A percentile compares a stretch with the other conserved stretches of the same genome.
phyloP scores from a whole-genome alignment of 164 flowering plant genomes.

The Aristolochia contorta region DNA sequence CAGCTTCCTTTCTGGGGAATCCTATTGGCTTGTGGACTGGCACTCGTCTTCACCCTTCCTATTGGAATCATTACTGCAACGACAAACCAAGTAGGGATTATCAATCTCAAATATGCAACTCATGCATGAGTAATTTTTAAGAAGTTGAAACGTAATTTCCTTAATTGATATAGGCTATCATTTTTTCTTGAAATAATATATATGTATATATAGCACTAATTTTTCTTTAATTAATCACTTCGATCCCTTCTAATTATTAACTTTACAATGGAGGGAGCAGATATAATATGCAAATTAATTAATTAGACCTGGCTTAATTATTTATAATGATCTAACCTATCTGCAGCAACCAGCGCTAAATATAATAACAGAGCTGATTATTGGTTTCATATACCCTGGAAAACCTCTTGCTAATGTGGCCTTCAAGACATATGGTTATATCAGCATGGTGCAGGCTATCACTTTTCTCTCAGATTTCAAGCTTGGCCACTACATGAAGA shows the following conservation, averaged over 20 bases:
- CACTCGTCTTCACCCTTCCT: conserved; percentile 45
- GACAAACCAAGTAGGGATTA: conserved; percentile 33
- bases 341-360: conserved; percentile 42
- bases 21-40: conserved; percentile 28
- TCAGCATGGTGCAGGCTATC: conserved; percentile 45
- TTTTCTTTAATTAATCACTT: no score
- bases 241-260: no score
- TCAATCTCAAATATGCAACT: background rate
- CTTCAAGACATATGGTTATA: conserved; percentile 54
- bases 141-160: no score
- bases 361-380: conserved; percentile 51
- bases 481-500: conserved; percentile 71
- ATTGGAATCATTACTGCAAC: conserved; percentile 49
- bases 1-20: conserved; percentile 71
- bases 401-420: conserved; percentile 51
- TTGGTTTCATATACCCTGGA: conserved; percentile 57
- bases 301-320: no score
- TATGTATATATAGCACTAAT: background rate
- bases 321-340: no score
- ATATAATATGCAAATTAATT: no score
- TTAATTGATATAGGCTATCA: no score
- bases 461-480: conserved; percentile 52
- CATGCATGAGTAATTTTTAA: no score
- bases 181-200: no score
- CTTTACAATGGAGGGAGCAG: no score